Percentiles rank a stretch among this genome's conserved stretches.
Conservation (phyloP, 2,329 filamentous ascomycete species). For the Trichoderma sp. region DNA sequence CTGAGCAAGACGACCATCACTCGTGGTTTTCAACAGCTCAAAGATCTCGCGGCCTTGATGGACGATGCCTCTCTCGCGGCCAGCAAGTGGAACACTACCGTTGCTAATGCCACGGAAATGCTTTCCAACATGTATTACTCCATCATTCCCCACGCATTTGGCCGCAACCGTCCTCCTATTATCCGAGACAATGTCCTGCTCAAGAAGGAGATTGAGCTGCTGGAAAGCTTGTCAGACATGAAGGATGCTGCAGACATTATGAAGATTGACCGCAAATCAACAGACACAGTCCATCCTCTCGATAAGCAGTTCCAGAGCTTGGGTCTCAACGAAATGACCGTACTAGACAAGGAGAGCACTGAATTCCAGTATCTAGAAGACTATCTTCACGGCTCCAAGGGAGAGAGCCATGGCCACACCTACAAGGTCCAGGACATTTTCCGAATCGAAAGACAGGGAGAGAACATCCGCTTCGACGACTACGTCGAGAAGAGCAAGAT, state of each 20-base stretch:
- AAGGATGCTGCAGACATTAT: slow-evolving; percentile 78
- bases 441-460: slow-evolving; percentile 75
- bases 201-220: slow-evolving; percentile 75
- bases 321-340: slow-evolving; percentile 74
- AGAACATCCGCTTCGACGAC: slow-evolving; percentile 66
- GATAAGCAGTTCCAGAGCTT: slow-evolving; percentile 74
- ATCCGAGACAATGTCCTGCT: slow-evolving; percentile 59
- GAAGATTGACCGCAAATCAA: slow-evolving; percentile 58
- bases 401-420: slow-evolving; percentile 62
- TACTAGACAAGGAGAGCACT: slow-evolving; percentile 53
- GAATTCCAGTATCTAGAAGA: slow-evolving; percentile 67
- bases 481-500: slow-evolving; percentile 54
- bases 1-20: slow-evolving; percentile 77
- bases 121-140: slow-evolving; percentile 81
- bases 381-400: slow-evolving; percentile 69
- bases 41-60: slow-evolving; percentile 71
- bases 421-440: slow-evolving; percentile 75
- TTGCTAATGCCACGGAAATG: slow-evolving; percentile 52
- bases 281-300: slow-evolving; percentile 60
- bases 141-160: slow-evolving; percentile 79
- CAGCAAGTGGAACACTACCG: slow-evolving; percentile 43
- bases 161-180: slow-evolving; percentile 70
- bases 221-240: slow-evolving; percentile 83
- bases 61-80: slow-evolving; percentile 51
- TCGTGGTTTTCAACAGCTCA: slow-evolving; percentile 73